Base-by-base conservation (phyloP, 306 rosid genomes). In the Glycine soja region DNA sequence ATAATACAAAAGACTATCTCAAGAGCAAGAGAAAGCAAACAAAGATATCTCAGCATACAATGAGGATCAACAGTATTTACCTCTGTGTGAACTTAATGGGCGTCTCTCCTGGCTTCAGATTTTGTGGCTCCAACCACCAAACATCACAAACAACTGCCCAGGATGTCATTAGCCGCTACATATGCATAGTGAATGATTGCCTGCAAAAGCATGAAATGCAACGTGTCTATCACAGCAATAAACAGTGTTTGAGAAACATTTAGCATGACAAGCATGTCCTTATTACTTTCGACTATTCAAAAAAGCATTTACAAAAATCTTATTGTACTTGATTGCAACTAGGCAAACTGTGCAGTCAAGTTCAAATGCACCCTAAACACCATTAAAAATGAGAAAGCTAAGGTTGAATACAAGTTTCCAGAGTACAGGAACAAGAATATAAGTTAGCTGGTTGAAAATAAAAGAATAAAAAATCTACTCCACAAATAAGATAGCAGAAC, bases 121-220 rank as follows among this genome's bases (percentile, higher is more conserved):
- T 88, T 85, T 95, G 97, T 10, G 99, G 99, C 89, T 95, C 98
- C 91, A 95, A 77, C 81, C 93, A 95, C 98, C 98, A 95, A 80
- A 95, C 99, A 84, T 95, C 99, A 88, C 97, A 95, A 80, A 95
- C 99, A 82, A 95, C 99, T 34, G 97, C 99, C 99, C 99, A 95
- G 1, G 98, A 95, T 48, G 98, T 95, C 99, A 93, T 95, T 81
- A 95, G 94, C 88, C 86, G 99, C 88, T 93, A 87, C 72, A 95
- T 92, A 88, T 95, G 99, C 88, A 9, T 91, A 45, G 97, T 91
- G 89, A 95, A 95, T 43, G 99, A 95, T 71, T 95, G 99, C 94
- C 99, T 95, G 92, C 73, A 87, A 77, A 76, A 79, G 52, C 72
- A 68, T 62, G 10, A 80, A 80, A 72, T 47, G 62, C 52, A 67